Base-by-base conservation (phyloP, 306 rosid species). In the Comarum palustre region DNA sequence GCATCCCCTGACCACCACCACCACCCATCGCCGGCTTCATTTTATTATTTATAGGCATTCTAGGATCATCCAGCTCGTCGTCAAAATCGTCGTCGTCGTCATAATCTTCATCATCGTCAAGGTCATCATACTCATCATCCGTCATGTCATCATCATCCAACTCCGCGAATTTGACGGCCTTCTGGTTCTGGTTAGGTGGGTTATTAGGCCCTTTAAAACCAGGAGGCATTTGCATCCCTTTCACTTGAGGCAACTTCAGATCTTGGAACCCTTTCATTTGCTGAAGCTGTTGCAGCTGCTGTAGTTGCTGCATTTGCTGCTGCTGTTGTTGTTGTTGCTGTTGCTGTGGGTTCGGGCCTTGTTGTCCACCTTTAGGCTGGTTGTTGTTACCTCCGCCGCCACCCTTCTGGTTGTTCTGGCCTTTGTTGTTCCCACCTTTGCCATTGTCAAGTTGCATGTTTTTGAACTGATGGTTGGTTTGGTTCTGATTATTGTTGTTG, bases 251-350 rank as follows among this genome's bases (percentile, higher is more conserved):
- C 0, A 84, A 84, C 75, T 91, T 91, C 79, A 84, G 82, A 89
- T 88, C 97, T 80, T 81, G 97, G 0, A 88, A 64, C 39, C 87
- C 90, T 68, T 88, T 94, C 87, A 91, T 86, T 76, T 87, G 90
- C 74, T 87, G 93, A 1, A 93, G 85, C 67, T 91, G 94, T 58
- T 84, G 86, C 4, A 68, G 80, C 15, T 57, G 89, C 12, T 66
- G 85, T 24, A 31, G 78, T 15, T 48, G 77, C 41, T 76, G 78
- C 7, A 25, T 34, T 9, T 47, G 71, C 2, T 65, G 74, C 34
- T 63, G 81, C 0, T 4, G 38, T 4, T 38, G 43, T 0, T 52
- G 78, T 34, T 58, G 76, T 39, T 70, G 80, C 0, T 71, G 84
- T 11, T 73, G 80, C 17, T 45, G 82, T 31, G 36, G 77, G 57